These are phyloP conservation scores for Diversispora epigaea DNA, from an alignment of 192 early-diverging fungal genomes.

Conservation along the genomic window DNA sequence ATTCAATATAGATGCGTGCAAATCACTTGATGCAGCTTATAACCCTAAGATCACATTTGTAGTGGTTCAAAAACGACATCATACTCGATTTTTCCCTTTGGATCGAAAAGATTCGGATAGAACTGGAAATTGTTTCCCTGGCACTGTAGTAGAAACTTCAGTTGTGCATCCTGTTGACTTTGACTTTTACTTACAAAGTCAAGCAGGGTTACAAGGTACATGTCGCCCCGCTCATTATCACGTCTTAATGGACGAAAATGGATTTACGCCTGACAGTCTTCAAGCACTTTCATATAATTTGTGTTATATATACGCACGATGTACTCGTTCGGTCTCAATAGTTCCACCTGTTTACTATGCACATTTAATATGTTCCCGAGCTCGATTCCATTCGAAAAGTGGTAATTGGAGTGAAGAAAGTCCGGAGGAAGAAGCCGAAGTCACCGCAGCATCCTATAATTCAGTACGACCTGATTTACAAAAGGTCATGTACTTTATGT, in stretches of 20 bases:
- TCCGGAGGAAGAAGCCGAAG: constrained; percentile 1
- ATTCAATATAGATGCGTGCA: too few relatives aligned
- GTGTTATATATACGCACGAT: constrained; percentile 87
- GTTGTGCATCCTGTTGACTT: constrained; percentile 73
- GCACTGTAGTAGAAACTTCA: constrained; percentile 70
- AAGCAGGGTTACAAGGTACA: constrained; percentile 90
- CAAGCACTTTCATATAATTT: constrained; percentile 86
- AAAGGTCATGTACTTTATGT: constrained; percentile 33
- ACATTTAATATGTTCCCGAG: constrained; percentile 78
- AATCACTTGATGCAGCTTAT: constrained; percentile 44
- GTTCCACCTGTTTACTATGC: constrained; percentile 78
- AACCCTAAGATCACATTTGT: constrained; percentile 76
- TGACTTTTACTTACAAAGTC: constrained; percentile 89
- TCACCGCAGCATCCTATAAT: constrained; percentile 20
- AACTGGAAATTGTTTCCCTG: constrained; percentile 74
- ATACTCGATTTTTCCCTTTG: constrained; percentile 77
- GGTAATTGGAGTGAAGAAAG: constrained; percentile 49
- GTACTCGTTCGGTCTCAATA: constrained; percentile 77
- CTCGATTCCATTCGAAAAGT: constrained; percentile 74
- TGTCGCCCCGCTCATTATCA: constrained; percentile 91
- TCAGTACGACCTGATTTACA: constrained; percentile 42
- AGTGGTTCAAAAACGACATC: constrained; percentile 83
- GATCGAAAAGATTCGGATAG: constrained; percentile 58
- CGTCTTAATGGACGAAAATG: constrained; percentile 85
- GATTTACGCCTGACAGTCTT: constrained; percentile 73